Percentiles rank a stretch among this genome's conserved stretches.
Conservation (phyloP, 352 stramenopile genomes). For the Phytophthora niederhauseri region DNA sequence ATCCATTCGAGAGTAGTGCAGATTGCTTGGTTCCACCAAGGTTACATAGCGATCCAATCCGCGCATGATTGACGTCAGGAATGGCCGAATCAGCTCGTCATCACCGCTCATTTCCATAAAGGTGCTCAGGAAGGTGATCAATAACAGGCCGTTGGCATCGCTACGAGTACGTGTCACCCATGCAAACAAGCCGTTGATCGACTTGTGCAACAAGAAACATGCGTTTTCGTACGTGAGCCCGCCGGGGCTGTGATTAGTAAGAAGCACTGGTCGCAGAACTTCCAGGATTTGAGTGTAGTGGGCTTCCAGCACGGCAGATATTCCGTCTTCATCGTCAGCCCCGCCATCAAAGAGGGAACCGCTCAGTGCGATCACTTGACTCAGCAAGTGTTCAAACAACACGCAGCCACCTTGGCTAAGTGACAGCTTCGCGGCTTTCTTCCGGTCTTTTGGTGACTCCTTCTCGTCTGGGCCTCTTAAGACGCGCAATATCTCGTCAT, state of each 20-base stretch:
- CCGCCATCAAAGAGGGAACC: constrained; percentile 39
- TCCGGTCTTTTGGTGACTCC: constrained; percentile 25
- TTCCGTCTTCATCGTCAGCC: constrained; percentile 48
- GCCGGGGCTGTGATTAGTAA: constrained; percentile 39
- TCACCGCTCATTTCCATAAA: constrained; percentile 69
- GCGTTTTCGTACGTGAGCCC: constrained; percentile 69
- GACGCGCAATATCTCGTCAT: constrained; percentile 54
- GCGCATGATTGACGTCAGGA: constrained; percentile 65
- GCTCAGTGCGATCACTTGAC: constrained; percentile 44
- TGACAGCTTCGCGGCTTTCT: constrained; percentile 24
- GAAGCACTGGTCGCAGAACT: constrained; percentile 50
- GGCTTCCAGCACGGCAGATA: constrained; percentile 49
- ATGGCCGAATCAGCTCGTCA: constrained; percentile 66
- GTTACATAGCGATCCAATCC: constrained; percentile 49
- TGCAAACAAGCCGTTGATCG: constrained; percentile 60
- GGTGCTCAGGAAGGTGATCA: constrained; percentile 50
- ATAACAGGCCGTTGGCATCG: constrained; percentile 37
- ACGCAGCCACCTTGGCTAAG: constrained; percentile 70
- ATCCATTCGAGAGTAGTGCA: constrained; percentile 51
- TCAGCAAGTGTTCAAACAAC: constrained; percentile 70
- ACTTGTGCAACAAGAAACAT: constrained; percentile 65
- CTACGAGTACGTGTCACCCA: constrained; percentile 49
- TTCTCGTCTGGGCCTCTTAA: constrained; percentile 39
- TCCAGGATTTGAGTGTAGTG: constrained; percentile 60
- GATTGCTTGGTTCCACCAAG: constrained; percentile 32